Conservation (phyloP, 352 stramenopile genomes). For the Aphanomyces astaci region DNA sequence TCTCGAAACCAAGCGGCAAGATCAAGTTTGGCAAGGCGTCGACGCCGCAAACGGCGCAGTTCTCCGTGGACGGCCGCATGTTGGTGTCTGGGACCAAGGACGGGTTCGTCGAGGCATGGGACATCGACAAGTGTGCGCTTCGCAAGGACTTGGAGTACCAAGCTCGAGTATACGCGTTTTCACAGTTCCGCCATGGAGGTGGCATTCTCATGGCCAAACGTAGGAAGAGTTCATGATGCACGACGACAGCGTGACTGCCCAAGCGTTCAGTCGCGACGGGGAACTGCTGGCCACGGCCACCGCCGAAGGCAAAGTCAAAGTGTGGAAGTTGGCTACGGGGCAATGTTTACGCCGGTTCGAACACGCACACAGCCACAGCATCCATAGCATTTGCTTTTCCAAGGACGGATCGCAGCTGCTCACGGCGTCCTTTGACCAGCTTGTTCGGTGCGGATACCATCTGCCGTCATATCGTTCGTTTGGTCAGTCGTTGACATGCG, state of each 20-base stretch:
- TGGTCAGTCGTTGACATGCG: neutral
- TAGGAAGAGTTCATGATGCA: slow-evolving; percentile 91
- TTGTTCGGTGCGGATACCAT: slow-evolving; percentile 39
- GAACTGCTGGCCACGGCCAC: slow-evolving; percentile 83
- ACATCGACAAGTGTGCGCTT: slow-evolving; percentile 84
- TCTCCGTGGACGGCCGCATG: slow-evolving; percentile 81
- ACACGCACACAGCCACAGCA: slow-evolving; percentile 61
- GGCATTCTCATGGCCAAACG: neutral
- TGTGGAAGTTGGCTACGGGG: slow-evolving; percentile 89
- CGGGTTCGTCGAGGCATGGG: slow-evolving; percentile 93
- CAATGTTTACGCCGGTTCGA: slow-evolving; percentile 87
- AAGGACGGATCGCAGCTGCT: slow-evolving; percentile 86
- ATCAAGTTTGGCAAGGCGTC: slow-evolving; percentile 88
- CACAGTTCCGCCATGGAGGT: neutral
- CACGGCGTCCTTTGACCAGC: slow-evolving; percentile 83
- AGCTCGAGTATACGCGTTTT: slow-evolving; percentile 39
- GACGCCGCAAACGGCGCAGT: slow-evolving; percentile 72
- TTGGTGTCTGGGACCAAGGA: slow-evolving; percentile 91
- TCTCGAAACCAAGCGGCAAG: slow-evolving; percentile 58
- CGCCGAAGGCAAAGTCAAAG: slow-evolving; percentile 80
- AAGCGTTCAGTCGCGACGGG: slow-evolving; percentile 82
- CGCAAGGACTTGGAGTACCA: slow-evolving; percentile 92
- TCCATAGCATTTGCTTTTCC: slow-evolving; percentile 87
- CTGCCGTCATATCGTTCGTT: neutral
- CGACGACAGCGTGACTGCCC: slow-evolving; percentile 72